Conservation (phyloP, 2,329 filamentous ascomycete genomes). For the Hypoxylon sp. region DNA sequence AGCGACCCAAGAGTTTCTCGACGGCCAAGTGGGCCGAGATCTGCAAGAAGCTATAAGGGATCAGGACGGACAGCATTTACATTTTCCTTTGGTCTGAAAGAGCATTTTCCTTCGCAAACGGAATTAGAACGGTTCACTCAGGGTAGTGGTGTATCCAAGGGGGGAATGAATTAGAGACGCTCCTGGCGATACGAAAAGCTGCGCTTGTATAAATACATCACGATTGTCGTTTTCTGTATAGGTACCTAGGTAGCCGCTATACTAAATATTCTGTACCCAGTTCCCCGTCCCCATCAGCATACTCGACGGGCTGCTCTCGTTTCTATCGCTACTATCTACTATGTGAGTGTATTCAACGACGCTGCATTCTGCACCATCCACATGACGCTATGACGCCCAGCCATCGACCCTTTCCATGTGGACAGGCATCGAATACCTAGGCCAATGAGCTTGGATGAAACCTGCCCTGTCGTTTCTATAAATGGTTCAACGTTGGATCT, state of each 20-base stretch:
- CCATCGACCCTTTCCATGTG: not conserved
- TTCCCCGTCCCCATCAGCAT: slow-evolving; percentile 11
- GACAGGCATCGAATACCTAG: too few relatives aligned
- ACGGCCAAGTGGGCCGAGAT: slow-evolving; percentile 97
- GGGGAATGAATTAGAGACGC: slow-evolving; percentile 42
- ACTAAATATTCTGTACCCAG: slow-evolving; percentile 22
- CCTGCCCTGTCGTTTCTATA: not conserved
- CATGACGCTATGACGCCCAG: not conserved
- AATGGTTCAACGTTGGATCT: too few relatives aligned
- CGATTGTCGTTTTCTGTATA: slow-evolving; percentile 39
- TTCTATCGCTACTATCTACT: too few relatives aligned
- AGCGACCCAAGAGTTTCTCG: slow-evolving; percentile 98
- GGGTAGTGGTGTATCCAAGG: slow-evolving; percentile 43
- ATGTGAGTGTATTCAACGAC: not conserved
- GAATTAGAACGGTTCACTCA: slow-evolving; percentile 44
- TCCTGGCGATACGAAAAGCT: slow-evolving; percentile 47
- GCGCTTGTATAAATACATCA: slow-evolving; percentile 46
- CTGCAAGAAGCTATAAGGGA: slow-evolving; percentile 82
- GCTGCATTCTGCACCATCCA: not conserved
- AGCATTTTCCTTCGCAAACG: slow-evolving; percentile 41
- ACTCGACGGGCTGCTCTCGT: not conserved
- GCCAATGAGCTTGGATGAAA: too few relatives aligned
- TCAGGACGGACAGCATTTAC: slow-evolving; percentile 32
- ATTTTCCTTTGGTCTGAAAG: slow-evolving; percentile 36
- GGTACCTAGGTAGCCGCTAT: slow-evolving; percentile 33